Evolutionary conservation across 371 early-diverging fungal species (phyloP).

Genomic region (Apophysomyces sp.): DNA sequence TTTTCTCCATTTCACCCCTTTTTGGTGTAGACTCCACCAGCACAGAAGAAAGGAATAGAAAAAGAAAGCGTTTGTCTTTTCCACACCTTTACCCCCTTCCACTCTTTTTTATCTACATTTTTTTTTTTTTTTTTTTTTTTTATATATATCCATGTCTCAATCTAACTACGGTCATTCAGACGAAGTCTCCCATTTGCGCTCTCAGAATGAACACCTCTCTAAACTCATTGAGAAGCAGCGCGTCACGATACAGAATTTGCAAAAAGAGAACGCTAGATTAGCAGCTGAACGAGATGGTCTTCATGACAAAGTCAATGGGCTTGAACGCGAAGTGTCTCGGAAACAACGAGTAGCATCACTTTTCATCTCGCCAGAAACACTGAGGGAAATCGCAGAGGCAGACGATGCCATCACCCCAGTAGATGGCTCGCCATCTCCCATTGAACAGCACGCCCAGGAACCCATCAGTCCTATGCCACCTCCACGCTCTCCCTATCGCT

Average conservation of each 20-base stretch:
- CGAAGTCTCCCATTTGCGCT: constrained; percentile 26
- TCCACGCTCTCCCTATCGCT: constrained; percentile 23
- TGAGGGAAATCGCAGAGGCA: constrained; percentile 25
- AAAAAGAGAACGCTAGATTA: constrained; percentile 55
- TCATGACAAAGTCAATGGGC: constrained; percentile 28
- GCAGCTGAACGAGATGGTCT: constrained; percentile 57
- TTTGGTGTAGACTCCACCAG: background rate
- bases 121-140: background rate
- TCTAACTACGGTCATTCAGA: constrained; percentile 9
- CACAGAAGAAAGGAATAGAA: background rate
- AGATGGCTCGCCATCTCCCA: constrained; percentile 2
- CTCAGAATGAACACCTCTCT: constrained; percentile 88
- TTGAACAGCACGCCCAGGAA: constrained; percentile 2
- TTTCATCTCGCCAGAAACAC: constrained; percentile 29
- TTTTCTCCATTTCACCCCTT: background rate
- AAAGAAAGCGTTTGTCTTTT: background rate
- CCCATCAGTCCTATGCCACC: constrained; percentile 16
- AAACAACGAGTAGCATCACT: constrained; percentile 25
- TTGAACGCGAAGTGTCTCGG: constrained; percentile 28
- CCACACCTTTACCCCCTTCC: background rate
- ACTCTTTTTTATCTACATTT: background rate
- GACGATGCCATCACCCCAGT: constrained; percentile 18
- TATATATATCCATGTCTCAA: background rate
- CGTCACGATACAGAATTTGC: constrained; percentile 75
- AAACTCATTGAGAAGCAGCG: constrained; percentile 89